Conservation (phyloP, 495 filamentous ascomycete genomes). For the Aspergillus leporis region DNA sequence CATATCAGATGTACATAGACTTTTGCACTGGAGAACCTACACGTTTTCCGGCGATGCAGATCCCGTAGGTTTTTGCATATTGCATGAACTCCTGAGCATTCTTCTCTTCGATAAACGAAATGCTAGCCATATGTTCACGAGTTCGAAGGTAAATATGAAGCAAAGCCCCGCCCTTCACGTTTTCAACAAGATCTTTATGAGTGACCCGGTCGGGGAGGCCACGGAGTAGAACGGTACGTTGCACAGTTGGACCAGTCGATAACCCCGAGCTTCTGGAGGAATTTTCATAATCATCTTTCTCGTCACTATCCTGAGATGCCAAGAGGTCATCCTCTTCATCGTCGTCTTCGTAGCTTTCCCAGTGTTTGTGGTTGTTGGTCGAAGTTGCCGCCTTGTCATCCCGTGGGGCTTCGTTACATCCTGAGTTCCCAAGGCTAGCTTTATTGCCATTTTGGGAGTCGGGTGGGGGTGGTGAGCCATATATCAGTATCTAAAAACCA, state of each 20-base stretch:
- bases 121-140: conserved; percentile 61
- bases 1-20: not conserved
- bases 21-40: conserved; percentile 45
- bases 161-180: conserved; percentile 67
- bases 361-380: not conserved
- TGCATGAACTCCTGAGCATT: conserved; percentile 64
- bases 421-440: not conserved
- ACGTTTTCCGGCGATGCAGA: conserved; percentile 68
- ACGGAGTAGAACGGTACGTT: conserved; percentile 62
- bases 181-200: conserved; percentile 65
- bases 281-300: conserved; percentile 41
- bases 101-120: conserved; percentile 69
- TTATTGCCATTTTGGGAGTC: conserved; percentile 7
- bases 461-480: conserved; percentile 33
- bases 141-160: conserved; percentile 66
- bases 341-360: conserved; percentile 23
- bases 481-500: conserved; percentile 50
- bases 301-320: conserved; percentile 28
- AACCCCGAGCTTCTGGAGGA: conserved; percentile 30
- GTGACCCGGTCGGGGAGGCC: conserved; percentile 65
- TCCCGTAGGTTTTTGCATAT: conserved; percentile 62
- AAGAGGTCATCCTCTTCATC: conserved; percentile 33
- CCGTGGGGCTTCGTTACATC: not conserved
- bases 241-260: conserved; percentile 22
- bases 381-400: not conserved